These are phyloP conservation scores for Cyberlindnera amylophila DNA, from an alignment of 805 yeast genomes.

Conservation along the genomic window DNA sequence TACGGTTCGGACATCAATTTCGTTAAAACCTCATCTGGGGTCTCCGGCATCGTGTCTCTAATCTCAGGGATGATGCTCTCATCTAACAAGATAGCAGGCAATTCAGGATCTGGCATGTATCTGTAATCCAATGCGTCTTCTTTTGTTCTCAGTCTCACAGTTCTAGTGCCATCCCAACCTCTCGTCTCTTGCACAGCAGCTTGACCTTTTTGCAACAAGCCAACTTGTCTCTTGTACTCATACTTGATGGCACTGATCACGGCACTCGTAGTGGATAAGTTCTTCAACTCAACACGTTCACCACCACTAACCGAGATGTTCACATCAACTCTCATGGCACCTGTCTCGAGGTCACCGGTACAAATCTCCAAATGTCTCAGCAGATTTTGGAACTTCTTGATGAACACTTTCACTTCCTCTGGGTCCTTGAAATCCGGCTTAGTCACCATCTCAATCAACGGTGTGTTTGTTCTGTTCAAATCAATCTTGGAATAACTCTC, in stretches of 20 bases:
- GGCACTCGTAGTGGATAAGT: conserved; percentile 79
- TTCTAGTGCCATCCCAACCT: conserved; percentile 83
- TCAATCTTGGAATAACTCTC: conserved; percentile 52
- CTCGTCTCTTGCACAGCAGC: conserved; percentile 61
- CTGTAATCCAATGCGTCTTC: conserved; percentile 85
- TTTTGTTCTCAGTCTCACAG: conserved; percentile 67
- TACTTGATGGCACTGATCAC: conserved; percentile 68
- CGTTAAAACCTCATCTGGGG: conserved; percentile 58
- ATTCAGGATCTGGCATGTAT: conserved; percentile 92
- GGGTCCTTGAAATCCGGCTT: conserved; percentile 75
- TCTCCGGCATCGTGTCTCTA: conserved; percentile 41
- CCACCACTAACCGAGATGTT: conserved; percentile 77
- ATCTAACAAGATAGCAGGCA: conserved; percentile 55
- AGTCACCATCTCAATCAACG: conserved; percentile 88
- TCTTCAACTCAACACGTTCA: conserved; percentile 82
- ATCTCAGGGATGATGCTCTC: conserved; percentile 40
- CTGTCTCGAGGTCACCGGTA: conserved; percentile 88
- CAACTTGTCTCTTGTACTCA: conserved; percentile 71
- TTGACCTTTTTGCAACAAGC: conserved; percentile 35
- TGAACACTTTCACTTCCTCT: conserved; percentile 69
- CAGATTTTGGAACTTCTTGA: conserved; percentile 73
- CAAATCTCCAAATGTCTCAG: conserved; percentile 70
- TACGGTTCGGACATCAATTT: conserved; percentile 48
- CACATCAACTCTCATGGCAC: conserved; percentile 93
- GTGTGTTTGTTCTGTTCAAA: conserved; percentile 79